A percentile compares a stretch with the other conserved stretches of the same genome.
Evolutionary conservation across 2,329 filamentous ascomycete genomes (phyloP).

Genomic region (Zasmidium citrigriseum): DNA sequence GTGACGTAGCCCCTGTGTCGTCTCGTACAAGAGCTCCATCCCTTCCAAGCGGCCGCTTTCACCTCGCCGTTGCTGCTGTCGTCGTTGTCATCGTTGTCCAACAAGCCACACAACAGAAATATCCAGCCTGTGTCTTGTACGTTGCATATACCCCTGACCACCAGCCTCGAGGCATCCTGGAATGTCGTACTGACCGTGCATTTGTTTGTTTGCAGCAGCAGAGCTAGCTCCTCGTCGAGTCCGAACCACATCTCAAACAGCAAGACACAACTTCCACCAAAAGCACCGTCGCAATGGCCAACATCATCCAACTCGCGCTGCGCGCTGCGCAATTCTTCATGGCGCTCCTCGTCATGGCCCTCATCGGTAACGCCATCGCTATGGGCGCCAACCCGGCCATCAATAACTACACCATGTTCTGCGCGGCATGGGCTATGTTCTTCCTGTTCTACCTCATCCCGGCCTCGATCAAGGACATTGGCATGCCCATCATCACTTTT

Average conservation of each 20-base stretch:
- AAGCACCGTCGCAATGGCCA: constrained; percentile 10
- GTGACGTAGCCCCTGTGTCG: neutral
- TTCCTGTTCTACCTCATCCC: constrained; percentile 64
- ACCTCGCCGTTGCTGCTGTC: neutral
- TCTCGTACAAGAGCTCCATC: neutral
- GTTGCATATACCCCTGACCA: neutral
- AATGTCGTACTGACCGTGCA: neutral
- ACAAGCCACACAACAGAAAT: neutral
- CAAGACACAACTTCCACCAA: neutral
- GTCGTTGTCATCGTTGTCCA: neutral
- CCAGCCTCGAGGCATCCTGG: neutral
- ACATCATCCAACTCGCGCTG: constrained; percentile 9
- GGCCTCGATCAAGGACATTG: constrained; percentile 55
- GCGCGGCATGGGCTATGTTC: constrained; percentile 66
- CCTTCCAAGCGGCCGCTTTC: neutral
- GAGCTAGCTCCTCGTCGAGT: neutral
- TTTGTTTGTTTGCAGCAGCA: neutral
- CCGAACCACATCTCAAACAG: no score
- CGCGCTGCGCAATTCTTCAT: constrained; percentile 55
- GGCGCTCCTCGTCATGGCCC: constrained; percentile 60
- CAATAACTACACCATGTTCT: constrained; percentile 68
- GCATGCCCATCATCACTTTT: constrained; percentile 55
- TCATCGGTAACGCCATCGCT: constrained; percentile 66
- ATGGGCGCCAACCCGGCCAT: constrained; percentile 49
- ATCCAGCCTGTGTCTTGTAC: neutral